Evolutionary conservation across 345 rosid species (phyloP), one percentile per base, ranked within the genome.

Genomic region (Murraya koenigii): DNA sequence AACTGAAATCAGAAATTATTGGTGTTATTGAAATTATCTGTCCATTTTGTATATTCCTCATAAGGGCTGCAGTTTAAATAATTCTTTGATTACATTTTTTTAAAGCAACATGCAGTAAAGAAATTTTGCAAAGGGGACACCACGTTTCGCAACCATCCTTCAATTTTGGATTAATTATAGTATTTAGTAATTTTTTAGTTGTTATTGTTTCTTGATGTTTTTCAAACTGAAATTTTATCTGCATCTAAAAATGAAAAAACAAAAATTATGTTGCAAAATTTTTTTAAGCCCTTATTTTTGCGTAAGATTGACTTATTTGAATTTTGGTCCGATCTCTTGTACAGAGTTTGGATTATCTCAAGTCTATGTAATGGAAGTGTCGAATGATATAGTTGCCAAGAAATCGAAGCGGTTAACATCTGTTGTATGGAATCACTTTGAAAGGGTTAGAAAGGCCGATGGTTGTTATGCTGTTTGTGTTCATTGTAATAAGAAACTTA

Each of bases 401-500:
- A 92, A 95, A 80, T 90, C 93, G 1, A 95, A 93, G 88, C 88
- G 96, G 80, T 85, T 93, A 79, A 93, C 99, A 55, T 95, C 97
- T 80, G 89, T 95, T 62, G 97, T 93, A 8, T 93, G 98, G 98
- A 90, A 95, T 82, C 96, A 95, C 91, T 93, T 93, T 76, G 96
- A 93, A 82, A 89, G 97, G 82, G 87, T 95, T 71, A 90, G 90
- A 76, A 95, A 93, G 78, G 94, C 94, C 32, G 98, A 95, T 79
- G 81, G 91, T n/a, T 95, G 93, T 71, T 90, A 93, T 82, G 99
- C 94, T 71, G 90, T 93, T 32, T 95, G 98, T 75, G 83, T 89
- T 47, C 97, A 93, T 47, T 95, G 99, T 74, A 89, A 93, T 79
- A 95, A 95, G 88, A 90, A 87, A 82, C 97, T 90, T 76, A 95